Base-by-base conservation (phyloP, 768 basidiomycete genomes). In the Psilocybe cubensis region DNA sequence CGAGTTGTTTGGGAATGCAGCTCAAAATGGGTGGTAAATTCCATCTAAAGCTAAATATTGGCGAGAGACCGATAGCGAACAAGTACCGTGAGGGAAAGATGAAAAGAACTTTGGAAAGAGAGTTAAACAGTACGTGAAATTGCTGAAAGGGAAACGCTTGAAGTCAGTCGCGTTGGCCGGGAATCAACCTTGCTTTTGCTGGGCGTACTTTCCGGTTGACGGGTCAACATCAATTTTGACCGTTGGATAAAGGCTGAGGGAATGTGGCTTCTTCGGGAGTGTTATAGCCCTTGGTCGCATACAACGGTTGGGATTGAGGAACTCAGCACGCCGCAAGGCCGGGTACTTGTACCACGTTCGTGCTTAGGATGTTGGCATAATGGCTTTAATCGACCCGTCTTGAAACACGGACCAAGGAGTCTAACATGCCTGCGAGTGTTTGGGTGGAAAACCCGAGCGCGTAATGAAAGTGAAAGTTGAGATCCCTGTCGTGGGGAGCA, bases 321-420 rank as follows among this genome's bases (percentile, higher is more conserved):
- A 76, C 76, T 79, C 83, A 83, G 83, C 79, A 79, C 75, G 79
- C 81, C 76, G 72, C 72, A 74, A 70, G 79, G 80, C 75, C 76
- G 80, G 78, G 79, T 60, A 70, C 73, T 78, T 73, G 66, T 61
- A 74, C 75, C 76, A 83, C 78, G 76, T 74, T 68, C 79, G 78
- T 81, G 82, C 81, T 83, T 82, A 83, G 84, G 84, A 86, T 85
- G 84, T 79, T 86, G 86, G 81, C 84, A 77, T 83, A 85, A 86
- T 86, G 84, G 84, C 84, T 83, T 85, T 85, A 83, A 86, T 79
- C 83, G 83, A 85, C 84, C 86, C 83, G 84, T 87, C 85, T 87
- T 87, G 86, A 87, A 87, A 87, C 85, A 86, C 83, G 84, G 87
- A 87, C 86, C 84, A 88, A 89, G 87, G 86, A 89, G 86, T 88